Percentiles rank a stretch among this genome's conserved stretches.
These are phyloP conservation scores for Desmodesmus armatus DNA, from an alignment of 139 green algal genomes.

Conservation along the genomic window DNA sequence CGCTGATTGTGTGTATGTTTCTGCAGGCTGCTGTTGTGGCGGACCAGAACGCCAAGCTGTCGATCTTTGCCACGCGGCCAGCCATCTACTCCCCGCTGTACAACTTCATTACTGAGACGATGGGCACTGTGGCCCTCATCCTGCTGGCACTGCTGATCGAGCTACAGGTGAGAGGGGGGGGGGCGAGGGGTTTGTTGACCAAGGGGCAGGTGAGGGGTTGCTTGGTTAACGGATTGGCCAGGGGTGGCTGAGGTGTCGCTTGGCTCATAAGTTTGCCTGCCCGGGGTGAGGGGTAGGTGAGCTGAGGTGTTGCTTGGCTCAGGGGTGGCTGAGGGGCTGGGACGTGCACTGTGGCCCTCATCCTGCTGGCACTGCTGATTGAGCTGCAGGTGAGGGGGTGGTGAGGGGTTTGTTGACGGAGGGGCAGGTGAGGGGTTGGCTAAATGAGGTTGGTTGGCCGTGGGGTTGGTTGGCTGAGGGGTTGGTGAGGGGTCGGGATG, in stretches of 20 bases:
- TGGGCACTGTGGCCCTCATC: constrained; percentile 43
- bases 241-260: no score
- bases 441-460: no score
- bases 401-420: no score
- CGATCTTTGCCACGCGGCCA: constrained; percentile 74
- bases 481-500: neutral
- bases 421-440: neutral
- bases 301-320: no score
- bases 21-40: constrained; percentile 63
- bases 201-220: neutral
- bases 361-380: constrained; percentile 47
- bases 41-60: constrained; percentile 78
- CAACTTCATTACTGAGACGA: constrained; percentile 59
- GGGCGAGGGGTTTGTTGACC: no score
- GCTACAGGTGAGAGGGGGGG: constrained; percentile 18
- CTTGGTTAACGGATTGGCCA: neutral
- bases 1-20: neutral
- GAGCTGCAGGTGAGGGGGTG: constrained; percentile 34
- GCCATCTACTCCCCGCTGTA: constrained; percentile 68
- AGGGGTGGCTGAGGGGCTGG: no score
- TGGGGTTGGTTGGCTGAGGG: neutral
- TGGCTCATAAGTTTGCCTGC: neutral
- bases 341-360: constrained; percentile 36
- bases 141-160: constrained; percentile 45
- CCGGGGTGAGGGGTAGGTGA: neutral